phyloP scores from a whole-genome alignment of 768 basidiomycete genomes.

The Boletus rex-veris region DNA sequence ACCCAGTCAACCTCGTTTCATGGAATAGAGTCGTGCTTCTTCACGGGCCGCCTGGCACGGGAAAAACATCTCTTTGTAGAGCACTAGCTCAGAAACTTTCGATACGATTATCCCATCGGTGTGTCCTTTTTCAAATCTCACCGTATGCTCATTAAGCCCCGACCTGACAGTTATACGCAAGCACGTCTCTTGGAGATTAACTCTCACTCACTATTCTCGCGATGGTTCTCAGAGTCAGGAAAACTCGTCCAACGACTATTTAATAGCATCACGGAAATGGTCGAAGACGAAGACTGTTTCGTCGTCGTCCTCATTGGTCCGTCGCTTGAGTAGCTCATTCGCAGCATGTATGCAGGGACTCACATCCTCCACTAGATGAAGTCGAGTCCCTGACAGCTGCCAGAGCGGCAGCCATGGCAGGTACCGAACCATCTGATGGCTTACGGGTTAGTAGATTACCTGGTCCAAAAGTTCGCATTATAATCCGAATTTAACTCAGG shows the following conservation, averaged over 20 bases:
- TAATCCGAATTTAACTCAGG: constrained; percentile 46
- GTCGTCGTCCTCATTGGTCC: constrained; percentile 91
- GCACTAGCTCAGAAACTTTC: constrained; percentile 95
- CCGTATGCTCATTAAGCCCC: neutral
- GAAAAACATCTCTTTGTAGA: constrained; percentile 92
- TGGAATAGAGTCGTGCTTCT: constrained; percentile 96
- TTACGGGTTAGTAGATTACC: constrained; percentile 59
- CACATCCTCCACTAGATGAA: constrained; percentile 60
- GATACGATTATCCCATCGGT: constrained; percentile 85
- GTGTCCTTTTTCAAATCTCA: constrained; percentile 15
- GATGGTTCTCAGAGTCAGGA: constrained; percentile 99
- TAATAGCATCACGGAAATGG: constrained; percentile 81
- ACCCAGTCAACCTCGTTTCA: constrained; percentile 81
- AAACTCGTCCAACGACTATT: constrained; percentile 96
- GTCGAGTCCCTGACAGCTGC: constrained; percentile 96
- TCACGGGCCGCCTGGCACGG: constrained; percentile 96
- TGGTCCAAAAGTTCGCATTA: neutral
- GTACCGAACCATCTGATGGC: constrained; percentile 94
- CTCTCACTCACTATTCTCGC: constrained; percentile 95
- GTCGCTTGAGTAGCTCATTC: neutral
- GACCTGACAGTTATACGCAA: constrained; percentile 64
- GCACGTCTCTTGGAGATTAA: constrained; percentile 94
- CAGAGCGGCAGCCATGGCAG: constrained; percentile 89
- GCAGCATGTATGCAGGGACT: constrained; percentile 4
- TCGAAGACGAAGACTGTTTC: constrained; percentile 88